These are phyloP conservation scores for Fusarium penzigii DNA, from an alignment of 2,329 filamentous ascomycete genomes.

Conservation along the genomic window DNA sequence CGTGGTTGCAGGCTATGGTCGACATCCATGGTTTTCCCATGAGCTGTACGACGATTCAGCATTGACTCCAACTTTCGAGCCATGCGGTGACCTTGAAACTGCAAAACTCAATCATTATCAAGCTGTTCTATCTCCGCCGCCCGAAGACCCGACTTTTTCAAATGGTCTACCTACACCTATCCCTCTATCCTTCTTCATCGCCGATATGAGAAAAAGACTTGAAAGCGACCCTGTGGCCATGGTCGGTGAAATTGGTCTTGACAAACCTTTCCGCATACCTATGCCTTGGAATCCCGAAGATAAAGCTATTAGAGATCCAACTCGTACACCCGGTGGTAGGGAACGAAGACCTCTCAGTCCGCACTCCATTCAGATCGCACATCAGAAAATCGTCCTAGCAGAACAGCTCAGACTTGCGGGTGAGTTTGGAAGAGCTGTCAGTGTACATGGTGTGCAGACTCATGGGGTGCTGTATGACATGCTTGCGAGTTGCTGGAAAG, in stretches of 20 bases:
- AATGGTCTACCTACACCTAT: constrained; percentile 56
- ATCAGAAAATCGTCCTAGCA: constrained; percentile 64
- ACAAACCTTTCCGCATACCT: constrained; percentile 72
- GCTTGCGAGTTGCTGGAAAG: constrained; percentile 62
- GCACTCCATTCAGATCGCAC: constrained; percentile 62
- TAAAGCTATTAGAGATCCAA: constrained; percentile 15
- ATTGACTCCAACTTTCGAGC: background rate
- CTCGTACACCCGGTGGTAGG: constrained; percentile 64
- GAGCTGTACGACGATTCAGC: constrained; percentile 21
- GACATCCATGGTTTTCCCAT: constrained; percentile 29
- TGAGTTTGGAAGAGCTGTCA: constrained; percentile 62
- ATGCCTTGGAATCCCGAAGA: constrained; percentile 48
- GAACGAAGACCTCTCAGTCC: constrained; percentile 67
- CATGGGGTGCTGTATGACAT: constrained; percentile 68
- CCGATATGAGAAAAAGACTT: constrained; percentile 55
- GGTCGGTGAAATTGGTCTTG: constrained; percentile 73
- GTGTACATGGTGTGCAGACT: constrained; percentile 70
- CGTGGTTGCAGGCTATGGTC: constrained; percentile 21
- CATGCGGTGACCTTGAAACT: background rate
- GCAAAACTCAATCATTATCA: constrained; percentile 24
- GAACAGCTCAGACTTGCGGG: constrained; percentile 69
- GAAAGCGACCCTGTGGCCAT: constrained; percentile 60
- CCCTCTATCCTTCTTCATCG: constrained; percentile 57
- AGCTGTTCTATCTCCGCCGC: constrained; percentile 11
- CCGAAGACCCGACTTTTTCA: constrained; percentile 20